phyloP scores from a whole-genome alignment of 257 asterid species.

The Penstemon davidsonii region DNA sequence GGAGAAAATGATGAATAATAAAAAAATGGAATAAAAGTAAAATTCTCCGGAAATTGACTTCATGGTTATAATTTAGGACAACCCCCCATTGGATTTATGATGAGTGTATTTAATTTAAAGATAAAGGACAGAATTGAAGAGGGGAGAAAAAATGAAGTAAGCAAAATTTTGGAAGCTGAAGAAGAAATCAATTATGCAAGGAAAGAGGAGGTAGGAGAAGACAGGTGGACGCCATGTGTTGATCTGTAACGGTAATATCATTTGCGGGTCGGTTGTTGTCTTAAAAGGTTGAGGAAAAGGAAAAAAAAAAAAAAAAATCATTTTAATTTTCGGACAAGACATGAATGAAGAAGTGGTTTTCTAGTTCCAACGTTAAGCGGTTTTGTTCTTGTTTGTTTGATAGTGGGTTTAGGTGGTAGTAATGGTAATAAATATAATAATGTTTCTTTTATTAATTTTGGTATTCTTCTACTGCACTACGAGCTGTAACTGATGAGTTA shows the following conservation, averaged over 20 bases:
- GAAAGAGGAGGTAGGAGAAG: conserved; percentile 32
- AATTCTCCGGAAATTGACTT: conserved; percentile 39
- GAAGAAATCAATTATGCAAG: conserved; percentile 18
- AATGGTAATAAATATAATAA: neutral
- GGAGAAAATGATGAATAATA: conserved; percentile 21
- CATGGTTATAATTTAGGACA: conserved; percentile 43
- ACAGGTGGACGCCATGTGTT: conserved; percentile 59
- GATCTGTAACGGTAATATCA: conserved; percentile 59
- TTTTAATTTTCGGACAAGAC: conserved; percentile 23
- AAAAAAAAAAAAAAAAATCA: neutral
- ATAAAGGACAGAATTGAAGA: neutral
- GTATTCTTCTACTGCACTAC: too few species aligned
- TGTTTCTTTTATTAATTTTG: neutral
- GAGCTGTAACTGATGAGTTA: conserved; percentile 4
- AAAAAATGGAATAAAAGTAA: neutral
- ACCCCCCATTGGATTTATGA: conserved; percentile 29
- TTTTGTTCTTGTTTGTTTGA: conserved; percentile 13
- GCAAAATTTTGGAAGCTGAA: neutral
- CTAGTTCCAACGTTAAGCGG: conserved; percentile 23
- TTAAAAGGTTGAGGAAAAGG: conserved; percentile 9
- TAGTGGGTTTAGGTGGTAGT: neutral
- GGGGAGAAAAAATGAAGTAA: neutral
- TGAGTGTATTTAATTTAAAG: neutral
- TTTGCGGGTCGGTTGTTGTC: conserved; percentile 33
- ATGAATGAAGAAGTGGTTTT: conserved; percentile 11